These are phyloP conservation scores for Phytophthora podocarpi DNA, from an alignment of 352 stramenopile species.

Conservation along the genomic window DNA sequence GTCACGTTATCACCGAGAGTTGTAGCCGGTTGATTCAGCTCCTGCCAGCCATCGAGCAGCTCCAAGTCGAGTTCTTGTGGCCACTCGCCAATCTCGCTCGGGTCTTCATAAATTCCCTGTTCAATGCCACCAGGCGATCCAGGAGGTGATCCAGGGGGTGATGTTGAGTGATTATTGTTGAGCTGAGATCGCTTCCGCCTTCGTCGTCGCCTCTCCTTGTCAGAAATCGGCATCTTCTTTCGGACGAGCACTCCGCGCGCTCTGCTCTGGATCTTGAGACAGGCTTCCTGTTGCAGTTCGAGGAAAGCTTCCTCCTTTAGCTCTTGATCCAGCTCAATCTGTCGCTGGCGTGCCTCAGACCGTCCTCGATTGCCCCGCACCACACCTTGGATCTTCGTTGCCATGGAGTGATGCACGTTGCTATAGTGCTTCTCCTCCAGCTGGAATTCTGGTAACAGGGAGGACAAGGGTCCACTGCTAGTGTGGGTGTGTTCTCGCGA, in stretches of 20 bases:
- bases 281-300: slow-evolving; percentile 42
- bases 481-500: slow-evolving; percentile 6
- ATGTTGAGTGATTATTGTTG: background rate
- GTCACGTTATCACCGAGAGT: slow-evolving; percentile 37
- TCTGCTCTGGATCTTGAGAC: slow-evolving; percentile 48
- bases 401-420: slow-evolving; percentile 37
- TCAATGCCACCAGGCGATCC: background rate
- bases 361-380: slow-evolving; percentile 42
- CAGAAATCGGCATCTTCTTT: slow-evolving; percentile 29
- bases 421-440: slow-evolving; percentile 22
- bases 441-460: background rate
- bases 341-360: slow-evolving; percentile 10
- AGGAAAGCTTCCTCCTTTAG: slow-evolving; percentile 46
- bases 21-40: slow-evolving; percentile 41
- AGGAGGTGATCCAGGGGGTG: background rate
- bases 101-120: slow-evolving; percentile 24
- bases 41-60: slow-evolving; percentile 50
- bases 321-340: slow-evolving; percentile 40
- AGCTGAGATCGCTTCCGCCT: slow-evolving; percentile 8
- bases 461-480: slow-evolving; percentile 13
- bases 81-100: slow-evolving; percentile 43
- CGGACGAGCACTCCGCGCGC: slow-evolving; percentile 41
- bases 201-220: slow-evolving; percentile 16
- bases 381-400: slow-evolving; percentile 44
- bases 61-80: slow-evolving; percentile 63